Evolutionary conservation across 345 rosid genomes (phyloP).

Genomic region (Corchorus capsularis): DNA sequence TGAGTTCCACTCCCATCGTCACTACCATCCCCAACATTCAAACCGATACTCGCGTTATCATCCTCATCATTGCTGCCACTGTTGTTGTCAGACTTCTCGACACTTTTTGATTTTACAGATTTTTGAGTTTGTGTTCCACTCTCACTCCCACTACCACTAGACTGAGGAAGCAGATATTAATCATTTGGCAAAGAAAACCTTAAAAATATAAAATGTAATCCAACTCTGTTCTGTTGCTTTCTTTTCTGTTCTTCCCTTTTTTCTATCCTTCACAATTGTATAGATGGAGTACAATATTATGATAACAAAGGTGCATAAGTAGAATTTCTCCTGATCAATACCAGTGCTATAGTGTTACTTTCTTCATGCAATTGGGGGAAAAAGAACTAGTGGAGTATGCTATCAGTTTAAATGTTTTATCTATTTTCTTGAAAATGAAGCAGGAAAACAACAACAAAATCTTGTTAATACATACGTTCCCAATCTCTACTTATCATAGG

Average conservation of each 20-base stretch:
- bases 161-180: slow-evolving; percentile 31
- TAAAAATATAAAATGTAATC: slow-evolving; percentile 11
- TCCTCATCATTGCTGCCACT: slow-evolving; percentile 37
- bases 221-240: not conserved
- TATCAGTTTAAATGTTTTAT: not conserved
- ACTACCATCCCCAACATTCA: slow-evolving; percentile 45
- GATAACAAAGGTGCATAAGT: not conserved
- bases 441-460: not conserved
- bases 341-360: not conserved
- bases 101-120: slow-evolving; percentile 38
- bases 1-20: slow-evolving; percentile 55
- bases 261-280: not conserved
- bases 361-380: not conserved
- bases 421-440: slow-evolving; percentile 6
- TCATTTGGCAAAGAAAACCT: not conserved
- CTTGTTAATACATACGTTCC: not conserved
- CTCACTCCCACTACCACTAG: slow-evolving; percentile 51
- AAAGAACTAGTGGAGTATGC: not conserved
- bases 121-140: slow-evolving; percentile 46
- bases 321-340: slow-evolving; percentile 8
- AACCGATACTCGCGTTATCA: slow-evolving; percentile 36
- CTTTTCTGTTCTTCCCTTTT: not conserved
- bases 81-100: slow-evolving; percentile 35
- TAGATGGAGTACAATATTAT: not conserved
- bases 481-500: not conserved